These are phyloP conservation scores for Rutstroemia sp. DNA, from an alignment of 2,329 filamentous ascomycete genomes.

Conservation along the genomic window DNA sequence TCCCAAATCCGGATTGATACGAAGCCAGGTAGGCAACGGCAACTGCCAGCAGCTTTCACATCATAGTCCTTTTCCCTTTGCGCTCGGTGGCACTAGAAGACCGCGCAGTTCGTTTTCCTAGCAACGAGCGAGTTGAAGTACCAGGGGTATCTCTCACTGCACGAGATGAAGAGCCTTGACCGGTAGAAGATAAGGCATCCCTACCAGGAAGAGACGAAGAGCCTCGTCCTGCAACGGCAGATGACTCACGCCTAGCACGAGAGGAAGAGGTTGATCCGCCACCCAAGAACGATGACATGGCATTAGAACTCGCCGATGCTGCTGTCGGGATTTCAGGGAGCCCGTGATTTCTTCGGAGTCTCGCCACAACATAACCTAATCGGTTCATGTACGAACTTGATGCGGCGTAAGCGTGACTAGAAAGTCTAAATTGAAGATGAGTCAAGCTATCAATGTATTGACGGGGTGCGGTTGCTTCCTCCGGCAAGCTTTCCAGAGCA, in stretches of 20 bases:
- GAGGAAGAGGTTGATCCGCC: slow-evolving; percentile 1
- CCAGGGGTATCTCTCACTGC: not conserved
- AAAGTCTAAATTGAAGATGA: not conserved
- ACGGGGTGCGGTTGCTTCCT: slow-evolving; percentile 20
- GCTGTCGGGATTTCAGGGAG: not conserved
- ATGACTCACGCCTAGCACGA: not conserved
- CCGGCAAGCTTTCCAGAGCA: slow-evolving; percentile 22
- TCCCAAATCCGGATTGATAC: not conserved
- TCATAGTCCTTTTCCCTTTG: slow-evolving; percentile 23
- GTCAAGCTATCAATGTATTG: slow-evolving; percentile 14
- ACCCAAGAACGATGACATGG: slow-evolving; percentile 11
- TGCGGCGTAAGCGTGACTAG: not conserved
- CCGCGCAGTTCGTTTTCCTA: slow-evolving; percentile 16
- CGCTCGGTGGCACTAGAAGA: slow-evolving; percentile 19
- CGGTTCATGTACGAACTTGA: slow-evolving; percentile 1
- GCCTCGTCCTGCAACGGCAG: not conserved
- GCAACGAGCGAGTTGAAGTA: not conserved
- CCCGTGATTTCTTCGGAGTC: not conserved
- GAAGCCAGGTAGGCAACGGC: not conserved
- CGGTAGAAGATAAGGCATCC: not conserved
- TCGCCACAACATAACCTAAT: not conserved
- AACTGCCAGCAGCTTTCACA: slow-evolving; percentile 14
- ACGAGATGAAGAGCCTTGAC: not conserved
- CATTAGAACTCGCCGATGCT: not conserved
- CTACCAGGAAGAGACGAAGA: not conserved